Evolutionary conservation across 768 basidiomycete genomes (phyloP).

Genomic region (Cyclocybe cylindracea): DNA sequence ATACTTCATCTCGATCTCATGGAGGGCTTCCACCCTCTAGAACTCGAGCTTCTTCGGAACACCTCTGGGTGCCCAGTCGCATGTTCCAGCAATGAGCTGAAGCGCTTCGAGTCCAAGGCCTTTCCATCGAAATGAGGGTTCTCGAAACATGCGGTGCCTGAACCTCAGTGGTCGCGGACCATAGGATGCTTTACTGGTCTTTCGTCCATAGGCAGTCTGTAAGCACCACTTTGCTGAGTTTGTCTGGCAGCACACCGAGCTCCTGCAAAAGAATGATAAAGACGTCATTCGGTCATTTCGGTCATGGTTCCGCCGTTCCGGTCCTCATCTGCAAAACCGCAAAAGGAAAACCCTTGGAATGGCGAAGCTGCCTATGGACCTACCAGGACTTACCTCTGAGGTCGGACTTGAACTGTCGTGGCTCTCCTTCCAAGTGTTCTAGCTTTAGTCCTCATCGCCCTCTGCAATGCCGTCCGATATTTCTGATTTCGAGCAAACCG

Average conservation of each 20-base stretch:
- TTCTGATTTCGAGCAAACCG: no score
- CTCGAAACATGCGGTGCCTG: conserved; percentile 33
- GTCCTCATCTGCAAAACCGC: no score
- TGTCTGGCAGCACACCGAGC: conserved; percentile 6
- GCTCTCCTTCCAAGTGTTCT: no score
- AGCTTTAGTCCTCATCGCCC: no score
- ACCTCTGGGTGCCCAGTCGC: conserved; percentile 47
- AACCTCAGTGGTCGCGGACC: conserved; percentile 70
- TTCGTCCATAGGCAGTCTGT: conserved; percentile 22
- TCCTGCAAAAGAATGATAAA: conserved; percentile 79
- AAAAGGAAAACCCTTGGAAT: no score
- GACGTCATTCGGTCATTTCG: no score
- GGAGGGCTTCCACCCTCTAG: conserved; percentile 65
- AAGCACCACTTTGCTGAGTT: conserved; percentile 19
- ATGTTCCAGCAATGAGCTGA: conserved; percentile 65
- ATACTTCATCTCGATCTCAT: conserved; percentile 80
- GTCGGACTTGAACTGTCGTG: no score
- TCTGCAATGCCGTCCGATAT: no score
- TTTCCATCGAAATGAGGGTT: conserved; percentile 64
- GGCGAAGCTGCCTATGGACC: no score
- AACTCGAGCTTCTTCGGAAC: conserved; percentile 70
- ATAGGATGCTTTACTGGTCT: conserved; percentile 49
- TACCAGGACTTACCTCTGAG: no score
- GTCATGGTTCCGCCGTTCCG: no score
- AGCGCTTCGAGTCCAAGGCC: conserved; percentile 68